Evolutionary conservation across 371 early-diverging fungal genomes (phyloP).

Genomic region (Coemansia sp.): DNA sequence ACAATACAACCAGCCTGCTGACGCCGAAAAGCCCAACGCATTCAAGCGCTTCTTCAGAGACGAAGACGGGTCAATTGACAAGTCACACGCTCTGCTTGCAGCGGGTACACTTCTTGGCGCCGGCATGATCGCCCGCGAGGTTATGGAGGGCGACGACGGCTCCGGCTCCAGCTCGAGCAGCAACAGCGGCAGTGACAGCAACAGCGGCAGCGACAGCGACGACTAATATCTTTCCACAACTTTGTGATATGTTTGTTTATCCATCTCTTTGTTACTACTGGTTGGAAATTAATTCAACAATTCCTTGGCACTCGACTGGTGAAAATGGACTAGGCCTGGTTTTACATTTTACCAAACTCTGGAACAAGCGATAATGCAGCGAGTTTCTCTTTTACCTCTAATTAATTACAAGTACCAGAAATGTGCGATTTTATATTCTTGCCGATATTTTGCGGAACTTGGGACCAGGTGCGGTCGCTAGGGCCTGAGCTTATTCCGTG

Average conservation of each 20-base stretch:
- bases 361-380: background rate
- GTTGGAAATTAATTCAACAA: background rate
- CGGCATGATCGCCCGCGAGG: background rate
- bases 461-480: constrained; percentile 29
- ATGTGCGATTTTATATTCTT: constrained; percentile 43
- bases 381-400: background rate
- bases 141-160: background rate
- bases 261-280: background rate
- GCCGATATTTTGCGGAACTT: constrained; percentile 36
- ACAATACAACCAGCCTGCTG: background rate
- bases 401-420: background rate
- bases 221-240: background rate
- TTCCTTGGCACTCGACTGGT: background rate
- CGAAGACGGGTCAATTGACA: constrained; percentile 15
- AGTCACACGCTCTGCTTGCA: constrained; percentile 16
- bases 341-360: no score
- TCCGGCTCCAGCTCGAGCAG: constrained; percentile 2
- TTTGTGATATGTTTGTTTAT: background rate
- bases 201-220: background rate
- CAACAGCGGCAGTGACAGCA: background rate
- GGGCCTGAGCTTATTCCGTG: constrained; percentile 33
- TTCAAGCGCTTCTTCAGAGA: constrained; percentile 26
- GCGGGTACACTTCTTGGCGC: background rate
- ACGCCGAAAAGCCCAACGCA: constrained; percentile 7
- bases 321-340: no score